Conservation (phyloP, 2,329 filamentous ascomycete genomes). For the Chaetothyriales sp. region DNA sequence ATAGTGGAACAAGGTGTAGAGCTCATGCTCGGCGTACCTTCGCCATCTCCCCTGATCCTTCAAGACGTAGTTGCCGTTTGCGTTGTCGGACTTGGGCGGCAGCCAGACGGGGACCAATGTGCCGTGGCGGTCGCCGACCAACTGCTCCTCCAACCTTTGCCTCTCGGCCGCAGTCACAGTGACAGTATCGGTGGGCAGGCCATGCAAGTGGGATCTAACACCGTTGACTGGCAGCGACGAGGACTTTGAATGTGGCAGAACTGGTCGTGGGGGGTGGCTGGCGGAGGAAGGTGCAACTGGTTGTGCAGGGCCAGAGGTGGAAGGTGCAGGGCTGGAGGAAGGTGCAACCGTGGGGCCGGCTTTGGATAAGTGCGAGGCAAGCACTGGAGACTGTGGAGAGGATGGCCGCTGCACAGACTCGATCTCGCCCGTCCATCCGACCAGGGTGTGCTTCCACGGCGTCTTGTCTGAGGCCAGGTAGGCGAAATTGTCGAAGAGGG, state of each 20-base stretch:
- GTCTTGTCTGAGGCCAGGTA: slow-evolving; percentile 73
- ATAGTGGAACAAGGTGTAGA: slow-evolving; percentile 92
- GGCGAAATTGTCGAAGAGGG: slow-evolving; percentile 80
- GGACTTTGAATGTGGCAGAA: background rate
- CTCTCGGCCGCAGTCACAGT: slow-evolving; percentile 59
- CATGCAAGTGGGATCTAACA: background rate
- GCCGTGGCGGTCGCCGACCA: slow-evolving; percentile 60
- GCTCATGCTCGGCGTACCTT: slow-evolving; percentile 76
- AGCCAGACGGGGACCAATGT: slow-evolving; percentile 83
- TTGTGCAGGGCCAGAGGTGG: too few relatives aligned
- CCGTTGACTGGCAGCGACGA: background rate
- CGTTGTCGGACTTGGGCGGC: slow-evolving; percentile 57
- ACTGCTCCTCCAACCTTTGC: slow-evolving; percentile 56
- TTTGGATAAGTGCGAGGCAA: background rate
- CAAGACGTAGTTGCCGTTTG: slow-evolving; percentile 55
- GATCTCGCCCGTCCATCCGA: slow-evolving; percentile 91
- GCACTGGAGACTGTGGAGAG: slow-evolving; percentile 17
- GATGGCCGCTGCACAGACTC: slow-evolving; percentile 28
- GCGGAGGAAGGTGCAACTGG: background rate
- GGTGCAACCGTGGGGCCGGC: background rate
- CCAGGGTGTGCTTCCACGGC: slow-evolving; percentile 81
- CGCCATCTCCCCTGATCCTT: slow-evolving; percentile 80
- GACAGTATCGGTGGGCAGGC: slow-evolving; percentile 28
- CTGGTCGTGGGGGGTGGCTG: background rate
- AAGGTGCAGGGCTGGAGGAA: too few relatives aligned